Percentiles rank a stretch among this genome's conserved stretches.
Conservation (phyloP, 2,329 filamentous ascomycete genomes). For the Purpureocillium lavendulum region DNA sequence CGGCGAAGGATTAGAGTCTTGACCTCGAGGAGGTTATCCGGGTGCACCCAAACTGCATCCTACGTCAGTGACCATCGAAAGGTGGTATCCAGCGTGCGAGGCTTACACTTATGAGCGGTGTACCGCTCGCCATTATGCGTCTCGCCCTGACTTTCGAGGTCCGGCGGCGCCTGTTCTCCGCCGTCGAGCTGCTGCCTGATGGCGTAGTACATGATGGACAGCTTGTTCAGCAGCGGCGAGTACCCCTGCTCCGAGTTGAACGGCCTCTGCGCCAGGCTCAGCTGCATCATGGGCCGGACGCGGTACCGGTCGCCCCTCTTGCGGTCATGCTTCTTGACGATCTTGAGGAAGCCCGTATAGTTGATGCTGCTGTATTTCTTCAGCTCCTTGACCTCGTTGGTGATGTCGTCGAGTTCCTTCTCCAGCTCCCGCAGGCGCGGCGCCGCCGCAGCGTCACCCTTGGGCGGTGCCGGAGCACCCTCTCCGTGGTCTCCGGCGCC, state of each 20-base stretch:
- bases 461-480: constrained; percentile 16
- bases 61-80: not conserved
- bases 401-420: constrained; percentile 76
- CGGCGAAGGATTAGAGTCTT: constrained; percentile 92
- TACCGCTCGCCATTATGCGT: constrained; percentile 63
- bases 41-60: constrained; percentile 79
- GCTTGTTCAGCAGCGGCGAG: constrained; percentile 77
- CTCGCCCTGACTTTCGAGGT: constrained; percentile 45
- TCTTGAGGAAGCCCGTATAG: constrained; percentile 96
- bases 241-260: constrained; percentile 92
- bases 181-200: constrained; percentile 76
- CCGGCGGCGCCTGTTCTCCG: constrained; percentile 30
- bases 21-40: constrained; percentile 91
- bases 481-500: not conserved
- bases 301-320: constrained; percentile 81
- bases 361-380: constrained; percentile 95
- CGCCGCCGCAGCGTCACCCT: constrained; percentile 39
- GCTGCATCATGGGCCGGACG: constrained; percentile 84
- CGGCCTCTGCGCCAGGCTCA: constrained; percentile 76
- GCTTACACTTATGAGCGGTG: constrained; percentile 76
- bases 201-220: constrained; percentile 94
- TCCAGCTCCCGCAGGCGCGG: constrained; percentile 61
- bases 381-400: constrained; percentile 83
- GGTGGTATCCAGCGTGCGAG: not conserved
- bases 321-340: constrained; percentile 97